These are phyloP conservation scores for Elsinoe fawcettii DNA, from an alignment of 2,329 filamentous ascomycete genomes.

Conservation along the genomic window DNA sequence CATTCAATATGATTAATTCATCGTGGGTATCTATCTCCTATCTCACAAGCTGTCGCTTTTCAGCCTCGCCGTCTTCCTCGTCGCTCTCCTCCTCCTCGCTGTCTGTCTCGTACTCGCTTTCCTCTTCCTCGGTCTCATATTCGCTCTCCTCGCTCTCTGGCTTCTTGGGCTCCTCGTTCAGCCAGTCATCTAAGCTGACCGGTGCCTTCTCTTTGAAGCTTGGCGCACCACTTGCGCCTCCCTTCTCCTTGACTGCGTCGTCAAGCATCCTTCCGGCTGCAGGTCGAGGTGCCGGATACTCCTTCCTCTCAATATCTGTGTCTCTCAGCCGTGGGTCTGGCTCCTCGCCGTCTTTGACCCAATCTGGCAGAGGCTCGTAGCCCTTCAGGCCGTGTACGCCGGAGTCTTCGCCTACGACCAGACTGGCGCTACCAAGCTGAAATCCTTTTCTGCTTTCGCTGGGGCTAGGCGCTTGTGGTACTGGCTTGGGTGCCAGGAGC, in stretches of 20 bases:
- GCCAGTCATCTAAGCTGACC: constrained; percentile 71
- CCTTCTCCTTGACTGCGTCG: constrained; percentile 42
- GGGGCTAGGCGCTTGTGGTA: constrained; percentile 81
- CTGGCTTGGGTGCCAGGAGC: constrained; percentile 86
- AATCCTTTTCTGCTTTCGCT: constrained; percentile 74
- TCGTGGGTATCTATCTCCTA: constrained; percentile 22
- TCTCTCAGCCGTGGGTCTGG: constrained; percentile 69
- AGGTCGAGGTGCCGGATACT: constrained; percentile 31
- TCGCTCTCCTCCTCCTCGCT: constrained; percentile 43
- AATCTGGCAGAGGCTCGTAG: constrained; percentile 72
- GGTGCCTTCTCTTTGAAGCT: constrained; percentile 56
- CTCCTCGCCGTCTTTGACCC: constrained; percentile 74
- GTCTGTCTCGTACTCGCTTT: constrained; percentile 47
- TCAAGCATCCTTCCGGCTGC: constrained; percentile 59
- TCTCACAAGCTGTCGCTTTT: constrained; percentile 33
- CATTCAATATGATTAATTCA: not conserved
- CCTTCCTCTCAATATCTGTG: constrained; percentile 36
- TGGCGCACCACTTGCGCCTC: constrained; percentile 41
- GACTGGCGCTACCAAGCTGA: constrained; percentile 72
- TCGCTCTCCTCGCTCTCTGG: constrained; percentile 44
- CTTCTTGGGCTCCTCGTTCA: constrained; percentile 58
- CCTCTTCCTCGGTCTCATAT: constrained; percentile 44
- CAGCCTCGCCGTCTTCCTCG: constrained; percentile 20
- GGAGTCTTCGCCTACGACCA: constrained; percentile 71
- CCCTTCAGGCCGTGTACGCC: constrained; percentile 67